Evolutionary conservation across 331 rosid genomes (phyloP), one percentile per base, ranked within the genome.

Genomic region (Stylosanthes scabra): DNA sequence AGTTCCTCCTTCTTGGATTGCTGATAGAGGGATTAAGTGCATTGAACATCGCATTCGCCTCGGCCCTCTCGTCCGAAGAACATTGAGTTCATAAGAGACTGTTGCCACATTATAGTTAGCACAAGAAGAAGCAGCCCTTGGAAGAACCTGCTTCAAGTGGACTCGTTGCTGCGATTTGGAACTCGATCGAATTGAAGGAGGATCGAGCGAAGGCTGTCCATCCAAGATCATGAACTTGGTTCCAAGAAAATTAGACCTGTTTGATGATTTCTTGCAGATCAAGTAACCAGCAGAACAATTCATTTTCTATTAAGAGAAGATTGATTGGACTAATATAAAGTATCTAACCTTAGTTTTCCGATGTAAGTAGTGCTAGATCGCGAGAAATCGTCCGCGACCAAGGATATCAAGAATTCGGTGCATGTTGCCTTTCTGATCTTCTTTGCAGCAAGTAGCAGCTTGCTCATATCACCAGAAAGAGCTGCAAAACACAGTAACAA

Each of bases 1-100:
- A 57, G 76, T 72, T 25, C 96, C 96, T 11, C 92, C 92, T 78
- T 89, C 96, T 80, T 88, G 85, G 57, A 92, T 79, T 31, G 97
- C 69, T 45, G 92, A 80, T 20, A 85, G 58, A 14, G 96, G 97
- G 58, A 92, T 89, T 10, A 92, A 83, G 37, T 86, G 89, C 90
- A 92, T 83, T 58, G 77, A 77, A 72, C 97, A 92, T 58, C 85
- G 83, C 96, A 92, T 92, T 85, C 97, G 75, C 74, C 97, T 86
- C 3, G 96, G 97, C 47, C 97, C 97, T 74, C 97, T 89, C 8
- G 97, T 89, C 10, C 97, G 92, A 47, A 89, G 91, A 71, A 92
- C 89, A 37, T 92, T 92, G 76, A 92, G 93, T 81, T 92, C 93
- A 56, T 86, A 92, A 11, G 80, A 86, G 66, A 92, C 64, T 4